A percentile compares a stretch with the other conserved stretches of the same genome.
phyloP scores from a whole-genome alignment of 2,329 filamentous ascomycete genomes.

The Geoglossum cookeanum region DNA sequence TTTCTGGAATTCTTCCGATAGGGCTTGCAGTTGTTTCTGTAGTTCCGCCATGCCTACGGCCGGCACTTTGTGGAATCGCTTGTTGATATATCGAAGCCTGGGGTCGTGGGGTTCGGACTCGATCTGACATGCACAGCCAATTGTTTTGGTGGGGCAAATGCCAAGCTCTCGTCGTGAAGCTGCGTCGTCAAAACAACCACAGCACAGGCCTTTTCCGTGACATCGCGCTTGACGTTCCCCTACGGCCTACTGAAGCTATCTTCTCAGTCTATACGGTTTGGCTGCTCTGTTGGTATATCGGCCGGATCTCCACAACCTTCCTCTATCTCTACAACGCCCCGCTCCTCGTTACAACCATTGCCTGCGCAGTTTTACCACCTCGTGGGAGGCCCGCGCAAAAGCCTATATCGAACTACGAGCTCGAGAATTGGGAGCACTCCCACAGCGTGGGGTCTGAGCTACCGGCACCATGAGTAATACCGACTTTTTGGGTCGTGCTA shows the following conservation, averaged over 20 bases:
- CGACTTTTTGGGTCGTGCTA: conserved; percentile 91
- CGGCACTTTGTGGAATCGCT: not conserved
- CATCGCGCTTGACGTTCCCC: conserved; percentile 9
- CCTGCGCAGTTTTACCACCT: not conserved
- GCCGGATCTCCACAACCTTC: not conserved
- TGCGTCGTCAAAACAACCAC: not conserved
- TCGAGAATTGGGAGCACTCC: not conserved
- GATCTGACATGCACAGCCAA: not conserved
- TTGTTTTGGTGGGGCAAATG: conserved; percentile 2
- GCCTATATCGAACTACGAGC: not conserved
- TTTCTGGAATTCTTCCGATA: conserved; percentile 76
- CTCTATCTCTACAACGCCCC: not conserved
- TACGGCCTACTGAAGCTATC: not conserved
- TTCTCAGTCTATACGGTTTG: not conserved
- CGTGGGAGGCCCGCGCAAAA: not conserved
- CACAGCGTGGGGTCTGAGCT: no score
- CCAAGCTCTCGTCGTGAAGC: conserved; percentile 1
- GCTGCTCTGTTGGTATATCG: not conserved
- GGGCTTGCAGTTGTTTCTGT: conserved; percentile 59
- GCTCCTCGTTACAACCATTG: not conserved
- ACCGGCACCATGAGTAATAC: conserved; percentile 63
- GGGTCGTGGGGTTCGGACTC: not conserved
- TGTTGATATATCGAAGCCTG: not conserved
- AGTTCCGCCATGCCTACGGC: conserved; percentile 40
- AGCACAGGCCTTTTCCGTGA: conserved; percentile 2